Evolutionary conservation across 495 filamentous ascomycete species (phyloP).

Genomic region (Parmelia sp.): DNA sequence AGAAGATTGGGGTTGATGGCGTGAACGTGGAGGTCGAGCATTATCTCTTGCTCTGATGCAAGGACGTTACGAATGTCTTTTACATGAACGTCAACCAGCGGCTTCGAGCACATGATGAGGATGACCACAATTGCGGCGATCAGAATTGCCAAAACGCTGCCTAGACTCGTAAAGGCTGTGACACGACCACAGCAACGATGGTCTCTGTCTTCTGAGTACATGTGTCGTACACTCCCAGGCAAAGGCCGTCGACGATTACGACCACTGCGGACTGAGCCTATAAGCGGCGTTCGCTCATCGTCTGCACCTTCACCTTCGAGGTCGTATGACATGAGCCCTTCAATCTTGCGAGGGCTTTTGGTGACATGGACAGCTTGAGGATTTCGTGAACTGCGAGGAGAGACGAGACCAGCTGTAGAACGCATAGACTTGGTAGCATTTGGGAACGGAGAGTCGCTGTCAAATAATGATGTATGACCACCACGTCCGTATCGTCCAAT

Average conservation of each 20-base stretch:
- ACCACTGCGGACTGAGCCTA: slow-evolving; percentile 56
- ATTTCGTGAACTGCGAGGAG: slow-evolving; percentile 44
- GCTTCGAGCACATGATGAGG: slow-evolving; percentile 84
- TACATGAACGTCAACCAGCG: slow-evolving; percentile 68
- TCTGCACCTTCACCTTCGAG: slow-evolving; percentile 73
- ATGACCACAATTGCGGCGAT: slow-evolving; percentile 78
- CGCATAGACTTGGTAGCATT: slow-evolving; percentile 37
- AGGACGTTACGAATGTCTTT: slow-evolving; percentile 79
- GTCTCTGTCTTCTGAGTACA: slow-evolving; percentile 64
- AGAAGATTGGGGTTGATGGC: slow-evolving; percentile 91
- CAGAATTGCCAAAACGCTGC: slow-evolving; percentile 66
- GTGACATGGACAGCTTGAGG: slow-evolving; percentile 35
- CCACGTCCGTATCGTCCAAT: slow-evolving; percentile 67
- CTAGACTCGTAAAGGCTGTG: slow-evolving; percentile 71
- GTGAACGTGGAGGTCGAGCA: slow-evolving; percentile 82
- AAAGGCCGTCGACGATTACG: slow-evolving; percentile 57
- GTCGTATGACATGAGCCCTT: slow-evolving; percentile 56
- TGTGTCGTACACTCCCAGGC: slow-evolving; percentile 58
- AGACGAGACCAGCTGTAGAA: slow-evolving; percentile 43
- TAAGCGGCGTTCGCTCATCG: slow-evolving; percentile 83
- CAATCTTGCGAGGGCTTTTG: slow-evolving; percentile 45
- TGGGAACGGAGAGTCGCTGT: slow-evolving; percentile 66
- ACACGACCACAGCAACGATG: slow-evolving; percentile 63
- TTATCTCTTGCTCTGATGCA: slow-evolving; percentile 89
- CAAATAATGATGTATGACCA: slow-evolving; percentile 66